Base-by-base conservation (phyloP, 768 basidiomycete species). In the Boletales sp. region DNA sequence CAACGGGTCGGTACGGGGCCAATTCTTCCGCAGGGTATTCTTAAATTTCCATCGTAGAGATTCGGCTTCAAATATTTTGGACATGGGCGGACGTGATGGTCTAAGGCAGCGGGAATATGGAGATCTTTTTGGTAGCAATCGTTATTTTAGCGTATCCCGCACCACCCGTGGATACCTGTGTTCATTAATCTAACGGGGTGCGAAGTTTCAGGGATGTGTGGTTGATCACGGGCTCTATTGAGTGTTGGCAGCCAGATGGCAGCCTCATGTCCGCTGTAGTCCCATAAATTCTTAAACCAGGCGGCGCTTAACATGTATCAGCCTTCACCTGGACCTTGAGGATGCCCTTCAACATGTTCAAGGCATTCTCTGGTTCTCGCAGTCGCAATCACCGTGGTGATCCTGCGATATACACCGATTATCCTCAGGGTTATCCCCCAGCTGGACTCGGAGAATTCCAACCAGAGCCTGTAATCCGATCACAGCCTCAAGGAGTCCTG, bases 281-380 rank as follows among this genome's bases (percentile, higher is more conserved):
- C 13, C 57, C 68, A 62, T 68, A 66, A 66, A 60, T 62, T 44
- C 66, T 44, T 47, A 48, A 49, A 46, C 44, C 55, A 51, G 18
- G 40, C 25, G 25, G 25, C 25, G 25, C 25, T 28, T 7, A 28
- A 28, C 53, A 54, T 53, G 31, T 54, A 57, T 41, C 54, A 57
- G 30, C 41, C 59, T 51, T 56, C 48, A 44, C 51, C 43, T 44
- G 44, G 48, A 50, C 61, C 53, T 50, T 46, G 60, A 66, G 64
- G 49, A 68, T 68, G 66, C 66, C 66, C 53, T 70, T 68, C 52
- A 70, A 68, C 55, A 68, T 68, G 68, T 68, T 68, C 57, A 68
- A 68, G 56, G 66, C 62, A 56, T 64, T 68, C 42, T 54, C 64
- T 49, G 57, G 68, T 53, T 67, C 64, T 48, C 66, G 66, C 63